Conservation (phyloP, 306 rosid species). For the Aeschynomene evenia region DNA sequence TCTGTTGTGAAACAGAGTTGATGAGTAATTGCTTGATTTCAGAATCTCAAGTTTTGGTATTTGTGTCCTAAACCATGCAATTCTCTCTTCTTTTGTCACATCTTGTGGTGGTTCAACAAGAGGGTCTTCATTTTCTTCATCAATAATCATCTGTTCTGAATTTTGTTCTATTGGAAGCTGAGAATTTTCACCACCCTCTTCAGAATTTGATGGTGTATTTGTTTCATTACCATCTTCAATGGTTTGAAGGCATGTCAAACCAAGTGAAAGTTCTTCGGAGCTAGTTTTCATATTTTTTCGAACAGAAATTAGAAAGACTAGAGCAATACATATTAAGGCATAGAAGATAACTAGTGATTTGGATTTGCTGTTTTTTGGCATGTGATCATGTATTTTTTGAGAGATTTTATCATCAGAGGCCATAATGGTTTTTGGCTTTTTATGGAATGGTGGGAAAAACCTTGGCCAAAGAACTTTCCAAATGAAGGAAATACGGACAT, state of each 20-base stretch:
- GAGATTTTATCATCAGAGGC: not conserved
- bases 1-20: conserved; percentile 36
- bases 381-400: not conserved
- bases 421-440: not conserved
- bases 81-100: conserved; percentile 16
- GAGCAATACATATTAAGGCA: not conserved
- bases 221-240: no score
- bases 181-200: no score
- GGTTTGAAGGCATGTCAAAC: not conserved
- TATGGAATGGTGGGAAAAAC: not conserved
- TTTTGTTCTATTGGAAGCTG: no score
- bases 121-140: not conserved
- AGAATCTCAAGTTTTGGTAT: conserved; percentile 37
- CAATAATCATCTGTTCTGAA: not conserved
- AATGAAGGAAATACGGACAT: not conserved
- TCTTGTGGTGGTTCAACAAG: not conserved
- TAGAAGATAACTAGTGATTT: not conserved
- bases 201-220: no score
- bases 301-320: not conserved
- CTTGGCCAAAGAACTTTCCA: not conserved
- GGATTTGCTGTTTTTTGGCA: not conserved
- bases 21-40: conserved; percentile 28
- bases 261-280: not conserved
- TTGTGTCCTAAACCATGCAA: conserved; percentile 41
- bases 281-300: not conserved